Conservation (phyloP, 202 grass and related monocot species). For the Schoenoplectus tabernaemontani region DNA sequence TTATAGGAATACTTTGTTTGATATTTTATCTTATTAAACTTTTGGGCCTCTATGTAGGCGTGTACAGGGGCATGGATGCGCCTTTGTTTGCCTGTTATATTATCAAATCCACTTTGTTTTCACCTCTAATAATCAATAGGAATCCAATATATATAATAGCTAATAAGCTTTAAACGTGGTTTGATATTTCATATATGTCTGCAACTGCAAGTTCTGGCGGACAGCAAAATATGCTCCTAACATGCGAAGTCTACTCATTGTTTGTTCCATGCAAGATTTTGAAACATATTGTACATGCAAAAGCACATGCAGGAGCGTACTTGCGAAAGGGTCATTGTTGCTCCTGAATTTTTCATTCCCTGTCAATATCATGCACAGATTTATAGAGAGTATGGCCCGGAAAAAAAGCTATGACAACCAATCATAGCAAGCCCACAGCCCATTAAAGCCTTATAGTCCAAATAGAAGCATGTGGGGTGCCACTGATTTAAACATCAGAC, state of each 20-base stretch:
- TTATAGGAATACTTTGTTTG: neutral
- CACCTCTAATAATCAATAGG: neutral
- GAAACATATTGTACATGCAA: neutral
- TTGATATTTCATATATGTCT: neutral
- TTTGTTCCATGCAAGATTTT: neutral
- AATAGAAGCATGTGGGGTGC: neutral
- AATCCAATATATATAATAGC: neutral
- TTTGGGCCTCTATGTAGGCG: neutral
- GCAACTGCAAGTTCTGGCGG: neutral
- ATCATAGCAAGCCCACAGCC: conserved; percentile 10
- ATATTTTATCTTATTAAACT: neutral
- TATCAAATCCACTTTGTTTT: neutral
- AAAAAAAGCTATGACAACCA: neutral
- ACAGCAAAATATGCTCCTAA: neutral
- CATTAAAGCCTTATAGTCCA: conserved; percentile 7
- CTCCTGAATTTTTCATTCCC: neutral
- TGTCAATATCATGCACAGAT: conserved; percentile 1
- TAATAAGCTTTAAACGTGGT: neutral
- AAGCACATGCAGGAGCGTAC: conserved; percentile 7
- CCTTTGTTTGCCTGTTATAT: neutral
- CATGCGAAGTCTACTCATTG: neutral
- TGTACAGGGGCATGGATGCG: neutral
- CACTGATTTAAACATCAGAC: conserved; percentile 10
- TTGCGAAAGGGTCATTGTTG: neutral
- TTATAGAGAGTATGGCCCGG: neutral